phyloP scores from a whole-genome alignment of 441 rosid genomes.

The Croton setiger region DNA sequence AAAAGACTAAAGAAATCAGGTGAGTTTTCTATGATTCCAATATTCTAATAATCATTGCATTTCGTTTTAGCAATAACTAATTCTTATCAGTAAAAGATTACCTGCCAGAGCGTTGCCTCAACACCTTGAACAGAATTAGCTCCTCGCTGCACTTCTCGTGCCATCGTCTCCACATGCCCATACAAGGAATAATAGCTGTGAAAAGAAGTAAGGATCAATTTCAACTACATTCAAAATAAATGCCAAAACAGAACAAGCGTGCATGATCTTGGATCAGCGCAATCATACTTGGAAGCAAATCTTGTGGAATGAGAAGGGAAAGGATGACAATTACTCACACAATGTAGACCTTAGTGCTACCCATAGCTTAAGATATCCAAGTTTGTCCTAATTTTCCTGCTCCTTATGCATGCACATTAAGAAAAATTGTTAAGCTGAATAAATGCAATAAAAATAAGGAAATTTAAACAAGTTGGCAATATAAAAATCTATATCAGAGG shows the following conservation, averaged over 20 bases:
- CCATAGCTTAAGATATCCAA: constrained; percentile 42
- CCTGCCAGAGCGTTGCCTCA: constrained; percentile 96
- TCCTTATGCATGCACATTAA: not conserved
- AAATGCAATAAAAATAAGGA: constrained; percentile 4
- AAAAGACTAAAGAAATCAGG: not conserved
- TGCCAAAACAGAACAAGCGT: too few relatives aligned
- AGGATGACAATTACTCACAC: constrained; percentile 45
- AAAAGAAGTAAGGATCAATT: not conserved
- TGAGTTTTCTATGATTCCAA: not conserved
- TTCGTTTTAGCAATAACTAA: not conserved
- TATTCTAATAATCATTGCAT: not conserved
- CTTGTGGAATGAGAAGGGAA: not conserved
- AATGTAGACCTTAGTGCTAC: constrained; percentile 59
- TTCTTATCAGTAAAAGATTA: constrained; percentile 12
- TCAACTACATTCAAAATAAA: not conserved
- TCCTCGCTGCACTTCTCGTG: constrained; percentile 69
- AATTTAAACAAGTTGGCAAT: not conserved
- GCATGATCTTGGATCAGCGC: not conserved
- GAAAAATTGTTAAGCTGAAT: constrained; percentile 13
- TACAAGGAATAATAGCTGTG: constrained; percentile 64
- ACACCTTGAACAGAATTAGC: constrained; percentile 68
- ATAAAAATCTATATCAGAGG: not conserved
- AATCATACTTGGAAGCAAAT: not conserved
- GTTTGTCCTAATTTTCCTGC: constrained; percentile 10
- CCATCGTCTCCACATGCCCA: constrained; percentile 87